Conservation (phyloP, 2,329 filamentous ascomycete genomes). For the Pyrenochaeta sp. region DNA sequence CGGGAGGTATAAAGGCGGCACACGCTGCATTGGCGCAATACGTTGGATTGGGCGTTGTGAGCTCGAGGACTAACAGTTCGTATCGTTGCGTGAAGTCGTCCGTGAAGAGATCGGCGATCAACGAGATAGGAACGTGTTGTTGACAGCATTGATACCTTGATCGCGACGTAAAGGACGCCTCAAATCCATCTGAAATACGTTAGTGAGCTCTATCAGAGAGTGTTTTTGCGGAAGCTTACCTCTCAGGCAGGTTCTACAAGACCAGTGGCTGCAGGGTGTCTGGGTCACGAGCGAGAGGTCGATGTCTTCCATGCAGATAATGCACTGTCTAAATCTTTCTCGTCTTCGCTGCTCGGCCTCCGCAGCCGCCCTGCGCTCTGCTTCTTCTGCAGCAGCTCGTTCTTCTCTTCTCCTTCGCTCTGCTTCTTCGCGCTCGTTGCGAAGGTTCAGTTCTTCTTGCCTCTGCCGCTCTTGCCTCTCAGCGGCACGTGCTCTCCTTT, state of each 20-base stretch:
- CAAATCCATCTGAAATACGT: not conserved
- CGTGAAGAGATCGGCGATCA: not conserved
- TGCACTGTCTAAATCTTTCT: slow-evolving; percentile 5
- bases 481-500: not conserved
- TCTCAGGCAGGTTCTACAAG: not conserved
- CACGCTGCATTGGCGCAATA: slow-evolving; percentile 5
- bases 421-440: slow-evolving; percentile 1
- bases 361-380: not conserved
- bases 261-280: slow-evolving; percentile 4
- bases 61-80: slow-evolving; percentile 4
- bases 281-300: slow-evolving; percentile 1
- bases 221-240: not conserved
- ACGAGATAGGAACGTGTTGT: slow-evolving; percentile 3
- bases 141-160: slow-evolving; percentile 4
- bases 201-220: not conserved
- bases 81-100: slow-evolving; percentile 3
- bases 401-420: not conserved
- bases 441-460: not conserved
- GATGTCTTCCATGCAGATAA: slow-evolving; percentile 8
- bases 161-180: slow-evolving; percentile 1
- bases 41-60: slow-evolving; percentile 4
- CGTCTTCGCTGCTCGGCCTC: slow-evolving; percentile 8
- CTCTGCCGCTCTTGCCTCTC: slow-evolving; percentile 2
- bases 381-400: slow-evolving; percentile 3
- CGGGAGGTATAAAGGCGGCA: slow-evolving; percentile 5